Conservation (phyloP, 2,329 filamentous ascomycete genomes). For the Alternaria sp. region DNA sequence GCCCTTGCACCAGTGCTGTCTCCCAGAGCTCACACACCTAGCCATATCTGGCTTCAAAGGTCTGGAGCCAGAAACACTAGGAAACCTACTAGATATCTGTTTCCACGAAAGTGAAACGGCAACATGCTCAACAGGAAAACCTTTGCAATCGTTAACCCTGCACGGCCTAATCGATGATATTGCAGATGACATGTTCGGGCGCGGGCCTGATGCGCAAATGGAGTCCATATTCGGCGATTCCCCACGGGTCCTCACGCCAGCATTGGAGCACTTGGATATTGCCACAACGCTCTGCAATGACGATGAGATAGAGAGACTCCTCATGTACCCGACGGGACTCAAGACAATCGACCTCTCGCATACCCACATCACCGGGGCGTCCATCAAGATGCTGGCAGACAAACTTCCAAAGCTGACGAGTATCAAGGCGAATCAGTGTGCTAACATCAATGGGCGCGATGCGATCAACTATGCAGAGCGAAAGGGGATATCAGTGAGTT, state of each 20-base stretch:
- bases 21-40: slow-evolving; percentile 26
- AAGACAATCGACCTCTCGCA: slow-evolving; percentile 43
- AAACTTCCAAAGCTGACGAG: slow-evolving; percentile 30
- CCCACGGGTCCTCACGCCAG: slow-evolving; percentile 30
- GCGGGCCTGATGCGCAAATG: not conserved
- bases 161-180: not conserved
- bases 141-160: slow-evolving; percentile 2
- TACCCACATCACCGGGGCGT: slow-evolving; percentile 50
- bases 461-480: slow-evolving; percentile 50
- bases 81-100: slow-evolving; percentile 18
- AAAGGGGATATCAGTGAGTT: slow-evolving; percentile 39
- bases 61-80: slow-evolving; percentile 10
- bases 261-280: slow-evolving; percentile 24
- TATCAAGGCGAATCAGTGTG: slow-evolving; percentile 46
- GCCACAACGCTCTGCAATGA: slow-evolving; percentile 32
- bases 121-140: not conserved
- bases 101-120: not conserved
- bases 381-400: slow-evolving; percentile 48
- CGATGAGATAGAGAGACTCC: slow-evolving; percentile 38
- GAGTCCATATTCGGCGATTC: slow-evolving; percentile 19
- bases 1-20: not conserved
- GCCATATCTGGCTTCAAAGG: slow-evolving; percentile 15
- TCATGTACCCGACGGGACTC: slow-evolving; percentile 24
- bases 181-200: not conserved
- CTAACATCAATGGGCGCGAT: slow-evolving; percentile 44